These are phyloP conservation scores for Vanrija pseudolonga DNA, from an alignment of 1,284 basidiomycete species.

Conservation along the genomic window DNA sequence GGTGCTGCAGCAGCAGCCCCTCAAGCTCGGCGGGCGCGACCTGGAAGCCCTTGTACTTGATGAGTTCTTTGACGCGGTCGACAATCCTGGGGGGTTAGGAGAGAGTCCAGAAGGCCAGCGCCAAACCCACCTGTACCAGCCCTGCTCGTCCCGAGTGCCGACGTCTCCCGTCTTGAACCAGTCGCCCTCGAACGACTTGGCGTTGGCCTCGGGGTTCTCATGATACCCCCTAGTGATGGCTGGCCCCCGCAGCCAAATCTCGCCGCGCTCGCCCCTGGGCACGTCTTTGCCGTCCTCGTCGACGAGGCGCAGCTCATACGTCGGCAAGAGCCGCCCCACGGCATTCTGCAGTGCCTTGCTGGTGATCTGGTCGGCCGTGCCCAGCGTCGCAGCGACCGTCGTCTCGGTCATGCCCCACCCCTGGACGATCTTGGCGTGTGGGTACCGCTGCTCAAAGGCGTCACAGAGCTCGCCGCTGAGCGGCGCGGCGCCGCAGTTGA, in stretches of 20 bases:
- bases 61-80: slow-evolving; percentile 65
- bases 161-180: slow-evolving; percentile 87
- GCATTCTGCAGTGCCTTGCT: slow-evolving; percentile 49
- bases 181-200: slow-evolving; percentile 60
- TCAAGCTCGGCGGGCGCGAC: slow-evolving; percentile 82
- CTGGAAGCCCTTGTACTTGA: slow-evolving; percentile 63
- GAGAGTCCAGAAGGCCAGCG: neutral
- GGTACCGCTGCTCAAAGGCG: slow-evolving; percentile 25
- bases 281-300: slow-evolving; percentile 41
- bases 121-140: slow-evolving; percentile 40
- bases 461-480: slow-evolving; percentile 53
- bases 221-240: slow-evolving; percentile 69
- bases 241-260: slow-evolving; percentile 73
- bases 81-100: slow-evolving; percentile 30
- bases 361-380: slow-evolving; percentile 41
- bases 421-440: slow-evolving; percentile 31
- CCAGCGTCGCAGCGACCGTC: slow-evolving; percentile 34
- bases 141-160: slow-evolving; percentile 60
- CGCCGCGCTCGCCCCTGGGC: slow-evolving; percentile 61
- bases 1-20: slow-evolving; percentile 64
- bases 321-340: slow-evolving; percentile 70
- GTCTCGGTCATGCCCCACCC: slow-evolving; percentile 51
- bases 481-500: slow-evolving; percentile 79
- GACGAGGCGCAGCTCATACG: slow-evolving; percentile 71
- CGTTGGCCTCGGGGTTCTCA: slow-evolving; percentile 64